Evolutionary conservation across 805 yeast species (phyloP), one percentile per base, ranked within the genome.

Genomic region (Kockiozyma suomiensis): DNA sequence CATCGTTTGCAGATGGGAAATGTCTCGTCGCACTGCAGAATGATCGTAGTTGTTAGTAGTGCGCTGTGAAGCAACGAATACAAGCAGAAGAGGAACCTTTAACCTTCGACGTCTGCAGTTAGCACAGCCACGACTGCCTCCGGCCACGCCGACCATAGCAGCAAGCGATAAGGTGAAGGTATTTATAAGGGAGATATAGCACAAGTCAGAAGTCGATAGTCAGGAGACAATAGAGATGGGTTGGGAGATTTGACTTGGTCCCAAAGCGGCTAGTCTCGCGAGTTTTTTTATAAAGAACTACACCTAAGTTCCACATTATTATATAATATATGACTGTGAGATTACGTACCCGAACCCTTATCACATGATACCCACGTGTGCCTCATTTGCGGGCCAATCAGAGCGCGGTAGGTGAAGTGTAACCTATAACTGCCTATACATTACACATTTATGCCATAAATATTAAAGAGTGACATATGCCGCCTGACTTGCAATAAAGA

Each of bases 311-410:
- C n/a, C n/a, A n/a, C n/a, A n/a, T n/a, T n/a, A n/a, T n/a, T n/a
- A n/a, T n/a, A n/a, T n/a, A n/a, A n/a, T n/a, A n/a, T n/a, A n/a
- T n/a, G n/a, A n/a, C 33, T 30, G 33, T 30, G 33, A 30, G 33
- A 30, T n/a, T n/a, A n/a, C n/a, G 33, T 25, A 25, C 13, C 32
- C 21, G 17, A 17, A 19, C 28, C 21, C 28, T 35, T 25, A 45
- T 52, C 56, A 52, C 56, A 35, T 52, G 56, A 52, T 35, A 4
- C 3, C 13, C 58, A 54, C 52, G 58, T 37, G 58, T 54, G 58
- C 46, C 47, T 8, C 12, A 3, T 8, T 12, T 12, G 12, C 15
- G 4, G 32, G 47, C 58, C 58, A 54, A 54, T 54, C 47, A 41
- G 47, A 4, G 47, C 47, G 28, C 30, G 3, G 13, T n/a, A 12